Conservation (phyloP, 768 basidiomycete species). For the Tephrocybe sp. region DNA sequence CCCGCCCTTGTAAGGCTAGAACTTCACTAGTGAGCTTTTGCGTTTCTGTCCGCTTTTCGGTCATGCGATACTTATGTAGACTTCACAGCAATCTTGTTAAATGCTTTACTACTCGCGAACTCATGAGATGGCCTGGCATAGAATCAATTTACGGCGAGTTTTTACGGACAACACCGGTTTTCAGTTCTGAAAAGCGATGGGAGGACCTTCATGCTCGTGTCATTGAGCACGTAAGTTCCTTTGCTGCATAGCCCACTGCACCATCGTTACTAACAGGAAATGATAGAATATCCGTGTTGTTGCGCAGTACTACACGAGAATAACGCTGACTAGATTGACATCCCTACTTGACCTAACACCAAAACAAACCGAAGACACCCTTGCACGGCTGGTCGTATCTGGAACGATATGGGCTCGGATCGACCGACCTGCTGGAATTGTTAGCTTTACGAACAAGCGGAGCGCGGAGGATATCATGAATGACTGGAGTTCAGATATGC, state of each 20-base stretch:
- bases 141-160: conserved; percentile 84
- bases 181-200: conserved; percentile 79
- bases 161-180: conserved; percentile 78
- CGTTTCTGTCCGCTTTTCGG: not conserved
- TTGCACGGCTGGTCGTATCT: conserved; percentile 87
- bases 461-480: conserved; percentile 94
- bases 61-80: conserved; percentile 9
- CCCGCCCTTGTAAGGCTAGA: conserved; percentile 78
- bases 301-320: conserved; percentile 91
- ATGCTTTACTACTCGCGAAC: conserved; percentile 87
- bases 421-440: conserved; percentile 87
- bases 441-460: conserved; percentile 82
- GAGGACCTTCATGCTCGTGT: conserved; percentile 94
- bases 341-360: conserved; percentile 82
- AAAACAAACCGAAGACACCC: conserved; percentile 82
- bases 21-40: conserved; percentile 68
- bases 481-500: conserved; percentile 97
- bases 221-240: conserved; percentile 83
- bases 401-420: conserved; percentile 92
- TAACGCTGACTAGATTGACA: conserved; percentile 79
- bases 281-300: conserved; percentile 92
- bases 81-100: conserved; percentile 82
- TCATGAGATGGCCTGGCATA: conserved; percentile 98
- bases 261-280: not conserved
- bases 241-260: not conserved